Conservation (phyloP, 768 basidiomycete species). For the Tylopilus sp. region DNA sequence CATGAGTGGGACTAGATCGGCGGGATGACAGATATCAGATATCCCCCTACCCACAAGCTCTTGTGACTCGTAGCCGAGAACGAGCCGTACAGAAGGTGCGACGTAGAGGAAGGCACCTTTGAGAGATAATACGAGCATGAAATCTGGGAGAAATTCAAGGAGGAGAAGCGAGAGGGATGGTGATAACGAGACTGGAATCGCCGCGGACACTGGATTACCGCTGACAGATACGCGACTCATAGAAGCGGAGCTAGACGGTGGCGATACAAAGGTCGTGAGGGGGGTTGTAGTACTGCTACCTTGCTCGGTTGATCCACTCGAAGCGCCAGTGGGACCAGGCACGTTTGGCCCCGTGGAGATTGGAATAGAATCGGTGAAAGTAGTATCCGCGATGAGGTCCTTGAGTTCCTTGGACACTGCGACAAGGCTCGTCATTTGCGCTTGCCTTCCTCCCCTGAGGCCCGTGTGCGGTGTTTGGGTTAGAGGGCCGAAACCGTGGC, state of each 20-base stretch:
- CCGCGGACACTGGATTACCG: constrained; percentile 21
- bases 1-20: constrained; percentile 87
- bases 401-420: constrained; percentile 54
- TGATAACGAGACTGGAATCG: constrained; percentile 46
- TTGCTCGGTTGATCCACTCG: constrained; percentile 12
- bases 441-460: constrained; percentile 22
- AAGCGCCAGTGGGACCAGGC: constrained; percentile 23
- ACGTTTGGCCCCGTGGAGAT: constrained; percentile 40
- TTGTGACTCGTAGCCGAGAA: constrained; percentile 83
- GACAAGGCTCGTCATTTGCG: constrained; percentile 28
- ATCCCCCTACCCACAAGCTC: constrained; percentile 80
- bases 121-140: constrained; percentile 86
- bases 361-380: constrained; percentile 47
- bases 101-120: constrained; percentile 93
- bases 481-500: constrained; percentile 9
- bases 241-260: constrained; percentile 15
- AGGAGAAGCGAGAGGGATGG: constrained; percentile 40
- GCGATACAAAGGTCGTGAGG: constrained; percentile 20
- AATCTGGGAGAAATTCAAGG: constrained; percentile 67
- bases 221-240: constrained; percentile 8
- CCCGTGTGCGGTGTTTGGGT: constrained; percentile 19
- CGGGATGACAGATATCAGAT: constrained; percentile 80
- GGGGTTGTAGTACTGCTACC: constrained; percentile 7
- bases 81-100: constrained; percentile 70
- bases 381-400: constrained; percentile 42